Evolutionary conservation across 1,284 basidiomycete genomes (phyloP).

Genomic region (Filobasidium uniguttulatum): DNA sequence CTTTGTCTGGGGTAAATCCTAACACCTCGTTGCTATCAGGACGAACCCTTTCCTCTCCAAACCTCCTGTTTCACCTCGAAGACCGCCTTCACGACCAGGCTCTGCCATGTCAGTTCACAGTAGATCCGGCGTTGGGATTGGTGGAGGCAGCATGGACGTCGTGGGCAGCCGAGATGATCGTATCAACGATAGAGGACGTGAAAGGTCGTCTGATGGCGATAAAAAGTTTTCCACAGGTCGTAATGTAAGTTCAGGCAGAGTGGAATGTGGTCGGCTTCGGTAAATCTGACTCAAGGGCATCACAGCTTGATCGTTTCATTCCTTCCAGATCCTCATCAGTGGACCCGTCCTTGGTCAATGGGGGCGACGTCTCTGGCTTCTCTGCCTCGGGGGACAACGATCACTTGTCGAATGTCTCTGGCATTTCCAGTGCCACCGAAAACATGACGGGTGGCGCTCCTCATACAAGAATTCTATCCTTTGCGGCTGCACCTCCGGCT

Average conservation of each 20-base stretch:
- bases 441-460: slow-evolving; percentile 12
- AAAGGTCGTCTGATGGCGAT: background rate
- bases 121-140: slow-evolving; percentile 5
- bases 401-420: slow-evolving; percentile 22
- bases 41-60: slow-evolving; percentile 11
- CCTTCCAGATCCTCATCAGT: slow-evolving; percentile 28
- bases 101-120: slow-evolving; percentile 4
- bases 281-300: background rate
- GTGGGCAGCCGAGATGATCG: slow-evolving; percentile 3
- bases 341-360: slow-evolving; percentile 16
- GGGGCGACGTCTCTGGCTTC: slow-evolving; percentile 21
- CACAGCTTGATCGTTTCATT: slow-evolving; percentile 35
- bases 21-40: too few relatives aligned
- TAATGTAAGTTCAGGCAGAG: slow-evolving; percentile 2
- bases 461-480: slow-evolving; percentile 31
- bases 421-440: slow-evolving; percentile 17
- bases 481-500: slow-evolving; percentile 31
- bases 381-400: slow-evolving; percentile 22
- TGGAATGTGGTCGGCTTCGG: background rate
- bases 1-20: too few relatives aligned
- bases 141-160: slow-evolving; percentile 1
- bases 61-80: background rate
- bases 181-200: background rate
- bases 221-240: slow-evolving; percentile 11
- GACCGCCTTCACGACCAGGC: background rate